Base-by-base conservation (phyloP, 306 rosid species). In the Comarum palustre region DNA sequence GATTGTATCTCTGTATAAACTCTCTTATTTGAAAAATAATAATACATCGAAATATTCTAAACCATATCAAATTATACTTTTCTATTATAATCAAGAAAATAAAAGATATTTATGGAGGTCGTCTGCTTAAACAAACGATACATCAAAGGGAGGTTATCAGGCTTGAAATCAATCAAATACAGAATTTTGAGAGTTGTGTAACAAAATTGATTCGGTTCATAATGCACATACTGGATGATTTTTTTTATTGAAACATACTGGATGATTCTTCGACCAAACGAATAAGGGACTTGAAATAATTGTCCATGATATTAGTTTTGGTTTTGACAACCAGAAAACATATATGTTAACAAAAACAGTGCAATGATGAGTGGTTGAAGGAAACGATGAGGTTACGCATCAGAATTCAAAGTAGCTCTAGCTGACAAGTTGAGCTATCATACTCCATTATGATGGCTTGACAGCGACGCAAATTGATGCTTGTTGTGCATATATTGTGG, bases 281-380 rank as follows among this genome's bases (percentile, higher is more conserved):
- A 39, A 39, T 0, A 1, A 39, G 41, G 10, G 41, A 38, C 41
- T 55, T 55, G 32, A n/a, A 24, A 20, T 55, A 55, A 22, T 22
- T 55, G 15, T 55, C 17, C 61, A 55, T 22, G 60, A 52, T 54
- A 54, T 54, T 54, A 9, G 29, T 24, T 24, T 51, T n/a, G 16
- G 14, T 54, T 3, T 22, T 22, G 62, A 55, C 62, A 24, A 55
- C 62, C 17, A 11, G 0, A 52, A 52, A 24, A 25, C 17, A 11
- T 24, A 4, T 20, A 8, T 22, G 20, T 20, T 20, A 52, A 20
- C 14, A 52, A 20, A 52, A 20, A 57, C 8, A 11, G 17, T 57
- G 62, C 62, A 55, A 55, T 55, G 62, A 57, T 57, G 27, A 25
- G 17, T 57, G 34, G 34, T 57, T 24, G 34, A 57, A 57, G 62